Base-by-base conservation (phyloP, 352 stramenopile species). In the Globisporangium polare region DNA sequence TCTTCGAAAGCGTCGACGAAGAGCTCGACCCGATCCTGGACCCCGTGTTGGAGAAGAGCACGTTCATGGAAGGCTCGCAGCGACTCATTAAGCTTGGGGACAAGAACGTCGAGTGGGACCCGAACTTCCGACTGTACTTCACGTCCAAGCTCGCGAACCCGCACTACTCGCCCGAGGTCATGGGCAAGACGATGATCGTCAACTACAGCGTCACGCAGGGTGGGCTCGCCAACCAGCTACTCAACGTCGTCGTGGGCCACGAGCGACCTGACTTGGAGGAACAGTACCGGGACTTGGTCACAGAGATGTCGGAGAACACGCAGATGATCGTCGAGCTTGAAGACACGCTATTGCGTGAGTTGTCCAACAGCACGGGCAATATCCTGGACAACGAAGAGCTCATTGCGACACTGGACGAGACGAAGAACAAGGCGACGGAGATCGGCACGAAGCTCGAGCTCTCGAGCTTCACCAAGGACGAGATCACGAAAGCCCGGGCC, bases 171-270 rank as follows among this genome's bases (percentile, higher is more conserved):
- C 94, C 94, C 6, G 94, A 98, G 71, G 88, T 98, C 33, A 98
- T 98, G 93, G 89, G 92, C 27, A 98, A 98, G 60, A 98, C 92
- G 0, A 97, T 97, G 90, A 96, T 98, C 47, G 93, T 98, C 57
- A 98, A 98, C 74, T 98, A 98, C 74, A 94, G 85, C 58, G 94
- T 98, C 7, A 98, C 94, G 0, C 87, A 97, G 54, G 79, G 94
- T 35, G 94, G 94, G 0, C 68, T 98, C 3, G 87, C 90, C 0
- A 97, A 97, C 67, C 94, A 98, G 59, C 78, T 98, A 18, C 66
- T 98, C 1, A 97, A 98, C 66, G 89, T 97, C 2, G 94, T 98
- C 4, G 94, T 98, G 5, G 91, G 74, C 0, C 91, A 98, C 62
- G 94, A 98, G 59, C 80, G 94, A 1, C 86, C 89, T 0, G 94